Conservation (phyloP, 176 grass and related monocot species). For the Sorghum bicolor region Sorghum_bicolor_NCBIv3 NC_012879.2:416501-417000, state of each 20-base stretch:
- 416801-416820: neutral
- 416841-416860: constrained; percentile 73
- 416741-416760: neutral
- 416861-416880: constrained; percentile 91
- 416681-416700: constrained; percentile 84
- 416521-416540: neutral
- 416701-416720: constrained; percentile 88
- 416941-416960: neutral
- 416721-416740: constrained; percentile 50
- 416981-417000: neutral
- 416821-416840: constrained; percentile 41
- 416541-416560: neutral
- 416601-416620: neutral
- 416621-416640: constrained; percentile 96
- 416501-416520: constrained; percentile 16
- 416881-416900: constrained; percentile 91
- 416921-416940: constrained; percentile 47
- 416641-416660: constrained; percentile 65
- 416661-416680: constrained; percentile 82
- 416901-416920: constrained; percentile 60
- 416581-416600: neutral
- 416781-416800: too few species aligned
- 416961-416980: neutral
- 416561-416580: neutral
- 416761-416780: neutral